Percentiles rank a stretch among this genome's conserved stretches.
phyloP scores from a whole-genome alignment of 345 rosid species.

The Rhizophora apiculata region DNA sequence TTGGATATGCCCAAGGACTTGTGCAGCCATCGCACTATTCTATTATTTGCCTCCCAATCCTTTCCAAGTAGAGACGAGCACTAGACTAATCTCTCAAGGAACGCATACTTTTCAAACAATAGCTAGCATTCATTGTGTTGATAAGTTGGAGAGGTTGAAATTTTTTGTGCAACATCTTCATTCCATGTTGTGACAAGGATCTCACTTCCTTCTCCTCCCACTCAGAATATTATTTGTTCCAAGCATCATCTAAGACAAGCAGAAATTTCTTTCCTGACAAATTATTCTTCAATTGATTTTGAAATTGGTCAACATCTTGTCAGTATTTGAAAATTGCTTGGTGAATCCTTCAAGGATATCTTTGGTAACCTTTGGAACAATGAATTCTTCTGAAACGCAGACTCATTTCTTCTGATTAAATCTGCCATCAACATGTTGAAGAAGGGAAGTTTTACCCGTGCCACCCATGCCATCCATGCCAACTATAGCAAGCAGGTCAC shows the following conservation, averaged over 20 bases:
- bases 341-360: background rate
- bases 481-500: slow-evolving; percentile 9
- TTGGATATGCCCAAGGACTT: slow-evolving; percentile 8
- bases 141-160: background rate
- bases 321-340: background rate
- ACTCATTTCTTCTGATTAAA: slow-evolving; percentile 12
- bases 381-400: slow-evolving; percentile 3
- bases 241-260: slow-evolving; percentile 16
- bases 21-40: slow-evolving; percentile 8
- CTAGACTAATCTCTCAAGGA: background rate
- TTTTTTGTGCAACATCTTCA: background rate
- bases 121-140: slow-evolving; percentile 11
- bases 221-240: background rate
- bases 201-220: slow-evolving; percentile 14
- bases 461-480: slow-evolving; percentile 15
- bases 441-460: slow-evolving; percentile 21
- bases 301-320: background rate
- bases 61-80: background rate
- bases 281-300: background rate
- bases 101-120: slow-evolving; percentile 12
- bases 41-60: slow-evolving; percentile 15
- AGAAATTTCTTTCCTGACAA: slow-evolving; percentile 3
- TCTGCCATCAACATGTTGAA: slow-evolving; percentile 6
- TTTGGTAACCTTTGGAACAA: background rate
- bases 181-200: slow-evolving; percentile 1